These are phyloP conservation scores for Fusarium bactridioides DNA, from an alignment of 2,329 filamentous ascomycete genomes.

Conservation along the genomic window DNA sequence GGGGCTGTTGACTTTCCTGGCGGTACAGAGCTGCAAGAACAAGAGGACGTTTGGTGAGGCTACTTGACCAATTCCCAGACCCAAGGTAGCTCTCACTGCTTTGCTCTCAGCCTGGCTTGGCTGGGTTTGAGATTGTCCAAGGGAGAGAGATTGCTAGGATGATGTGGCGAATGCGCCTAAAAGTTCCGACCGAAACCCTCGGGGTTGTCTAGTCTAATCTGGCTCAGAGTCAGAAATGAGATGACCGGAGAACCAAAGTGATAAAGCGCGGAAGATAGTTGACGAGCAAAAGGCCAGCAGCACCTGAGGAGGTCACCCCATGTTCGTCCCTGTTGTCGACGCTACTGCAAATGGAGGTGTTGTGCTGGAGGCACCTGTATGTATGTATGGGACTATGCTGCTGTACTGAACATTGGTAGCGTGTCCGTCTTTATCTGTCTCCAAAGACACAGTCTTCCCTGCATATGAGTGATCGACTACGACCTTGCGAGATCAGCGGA, in stretches of 20 bases:
- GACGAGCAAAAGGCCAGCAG: conserved; percentile 11
- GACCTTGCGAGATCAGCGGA: conserved; percentile 32
- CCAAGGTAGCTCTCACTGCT: conserved; percentile 7
- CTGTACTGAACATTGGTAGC: conserved; percentile 6
- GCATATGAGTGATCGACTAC: conserved; percentile 32
- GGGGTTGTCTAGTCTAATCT: conserved; percentile 21
- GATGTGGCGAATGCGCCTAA: conserved; percentile 26
- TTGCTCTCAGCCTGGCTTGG: conserved; percentile 17
- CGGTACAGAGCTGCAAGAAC: conserved; percentile 13
- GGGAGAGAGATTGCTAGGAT: conserved; percentile 29
- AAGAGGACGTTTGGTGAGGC: conserved; percentile 11
- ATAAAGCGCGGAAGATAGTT: conserved; percentile 9
- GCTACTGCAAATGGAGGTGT: conserved; percentile 28
- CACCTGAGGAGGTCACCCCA: conserved; percentile 21
- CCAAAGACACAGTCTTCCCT: conserved; percentile 21
- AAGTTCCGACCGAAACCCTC: conserved; percentile 37
- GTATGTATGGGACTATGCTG: background rate
- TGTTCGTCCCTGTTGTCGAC: conserved; percentile 25
- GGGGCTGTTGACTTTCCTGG: conserved; percentile 12
- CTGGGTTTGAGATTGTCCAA: conserved; percentile 30
- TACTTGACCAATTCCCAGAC: conserved; percentile 11
- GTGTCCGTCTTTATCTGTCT: conserved; percentile 17
- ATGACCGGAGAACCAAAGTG: conserved; percentile 13
- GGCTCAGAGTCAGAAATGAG: conserved; percentile 14
- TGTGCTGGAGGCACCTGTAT: background rate